phyloP scores from a whole-genome alignment of 2,329 filamentous ascomycete species.

The Arthrobotrys sinensis region DNA sequence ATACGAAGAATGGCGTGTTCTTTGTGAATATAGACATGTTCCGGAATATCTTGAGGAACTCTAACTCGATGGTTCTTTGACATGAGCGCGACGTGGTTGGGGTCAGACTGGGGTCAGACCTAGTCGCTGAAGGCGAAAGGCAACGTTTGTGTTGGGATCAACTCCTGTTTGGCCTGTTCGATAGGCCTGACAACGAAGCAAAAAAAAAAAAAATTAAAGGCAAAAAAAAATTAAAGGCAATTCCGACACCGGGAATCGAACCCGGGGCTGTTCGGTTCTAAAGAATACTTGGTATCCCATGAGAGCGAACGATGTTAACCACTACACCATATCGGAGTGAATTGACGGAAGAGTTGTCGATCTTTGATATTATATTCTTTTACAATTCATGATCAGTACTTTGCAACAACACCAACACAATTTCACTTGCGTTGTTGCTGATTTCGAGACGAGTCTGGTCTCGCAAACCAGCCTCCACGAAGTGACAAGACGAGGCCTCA shows the following conservation, averaged over 20 bases:
- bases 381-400: too few relatives aligned
- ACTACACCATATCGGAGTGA: conserved; percentile 57
- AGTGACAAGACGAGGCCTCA: too few relatives aligned
- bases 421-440: too few relatives aligned
- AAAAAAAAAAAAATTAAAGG: conserved; percentile 22
- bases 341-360: neutral
- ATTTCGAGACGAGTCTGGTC: too few relatives aligned
- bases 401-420: too few relatives aligned
- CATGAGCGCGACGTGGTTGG: conserved; percentile 1
- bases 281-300: neutral
- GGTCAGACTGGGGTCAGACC: neutral
- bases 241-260: conserved; percentile 61
- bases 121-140: conserved; percentile 3
- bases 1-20: conserved; percentile 57
- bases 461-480: too few relatives aligned
- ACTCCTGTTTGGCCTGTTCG: neutral
- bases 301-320: conserved; percentile 60
- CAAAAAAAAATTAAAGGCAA: conserved; percentile 20
- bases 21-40: conserved; percentile 38
- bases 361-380: too few relatives aligned
- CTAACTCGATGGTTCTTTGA: neutral
- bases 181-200: neutral
- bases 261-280: conserved; percentile 53
- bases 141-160: neutral
- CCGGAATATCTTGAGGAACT: too few relatives aligned